Conservation (phyloP, 208 protist genomes). For the Histomonas meleagridis region DNA sequence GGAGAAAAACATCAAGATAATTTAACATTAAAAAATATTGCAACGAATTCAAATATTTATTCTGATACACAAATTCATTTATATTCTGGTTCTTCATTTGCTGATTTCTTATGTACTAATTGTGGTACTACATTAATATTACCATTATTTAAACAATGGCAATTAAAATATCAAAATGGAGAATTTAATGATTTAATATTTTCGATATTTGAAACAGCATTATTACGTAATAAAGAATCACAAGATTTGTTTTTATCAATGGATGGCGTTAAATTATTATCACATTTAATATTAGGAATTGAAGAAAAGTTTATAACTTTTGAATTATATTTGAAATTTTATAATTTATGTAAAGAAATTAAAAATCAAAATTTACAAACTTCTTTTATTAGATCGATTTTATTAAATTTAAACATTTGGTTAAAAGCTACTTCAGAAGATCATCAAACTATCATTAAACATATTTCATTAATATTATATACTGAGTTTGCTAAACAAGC, state of each 20-base stretch:
- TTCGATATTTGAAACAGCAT: background rate
- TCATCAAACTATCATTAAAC: background rate
- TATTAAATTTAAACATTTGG: conserved; percentile 3
- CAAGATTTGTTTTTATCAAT: background rate
- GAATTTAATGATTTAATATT: background rate
- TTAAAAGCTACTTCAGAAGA: background rate
- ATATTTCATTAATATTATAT: too few relatives aligned
- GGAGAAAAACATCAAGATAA: too few relatives aligned
- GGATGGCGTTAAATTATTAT: background rate
- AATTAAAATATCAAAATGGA: background rate
- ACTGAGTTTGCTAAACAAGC: too few relatives aligned
- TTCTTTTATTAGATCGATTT: background rate
- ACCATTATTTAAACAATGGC: background rate
- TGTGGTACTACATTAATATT: too few relatives aligned
- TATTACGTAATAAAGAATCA: background rate
- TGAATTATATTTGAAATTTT: background rate
- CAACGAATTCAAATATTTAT: too few relatives aligned
- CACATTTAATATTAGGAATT: background rate
- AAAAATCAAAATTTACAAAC: background rate
- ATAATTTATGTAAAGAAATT: background rate
- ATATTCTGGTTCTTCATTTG: too few relatives aligned
- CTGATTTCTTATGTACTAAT: too few relatives aligned
- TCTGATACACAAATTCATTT: too few relatives aligned
- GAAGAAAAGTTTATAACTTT: background rate
- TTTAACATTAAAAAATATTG: too few relatives aligned